Evolutionary conservation across 2,329 filamentous ascomycete species (phyloP), one percentile per base, ranked within the genome.

Genomic region (Fusarium sp.): DNA sequence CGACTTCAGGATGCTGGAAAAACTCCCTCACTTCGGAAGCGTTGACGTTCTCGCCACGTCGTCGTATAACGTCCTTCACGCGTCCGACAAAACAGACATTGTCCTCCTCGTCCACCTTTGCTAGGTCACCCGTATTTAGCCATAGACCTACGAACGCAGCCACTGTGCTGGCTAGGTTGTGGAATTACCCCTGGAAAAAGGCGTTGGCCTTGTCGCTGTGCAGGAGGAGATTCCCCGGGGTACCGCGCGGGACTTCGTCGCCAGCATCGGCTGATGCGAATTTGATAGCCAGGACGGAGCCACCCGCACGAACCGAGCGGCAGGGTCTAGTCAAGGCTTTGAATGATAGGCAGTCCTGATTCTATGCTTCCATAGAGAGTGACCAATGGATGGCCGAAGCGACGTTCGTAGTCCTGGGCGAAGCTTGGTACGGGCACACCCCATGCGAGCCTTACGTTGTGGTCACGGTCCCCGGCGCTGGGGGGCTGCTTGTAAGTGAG

Each of bases 401-500:
- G 22, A 11, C 26, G 15, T n/a, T 45, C 22, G 9, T 45, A 45
- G 14, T 45, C 22, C 17, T 17, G 42, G 24, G 24, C 42, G n/a
- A 45, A 45, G 22, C 11, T n/a, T n/a, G 42, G 42, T 6, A 45
- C 3, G 13, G 42, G 42, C 7, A 45, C 42, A 15, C 42, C 42
- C 42, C 42, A 45, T 13, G 42, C 20, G 7, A 45, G 42, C 15
- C 42, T 20, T 17, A 45, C 24, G 10, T 26, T 28, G 42, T 45
- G 49, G 7, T 54, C 57, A 18, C 50, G 49, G 34, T 60, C 57
- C 9, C 49, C 40, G 18, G 20, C 7, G 20, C 13, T 54, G 18
- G 57, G 57, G 9, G 40, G n/a, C 33, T 60, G 49, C 49, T 60
- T 60, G 28, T 60, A 60, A 13, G 49, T 54, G n/a, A 60, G 20